Base-by-base conservation (phyloP, 345 rosid genomes). In the Sisymbrium altissimum region DNA sequence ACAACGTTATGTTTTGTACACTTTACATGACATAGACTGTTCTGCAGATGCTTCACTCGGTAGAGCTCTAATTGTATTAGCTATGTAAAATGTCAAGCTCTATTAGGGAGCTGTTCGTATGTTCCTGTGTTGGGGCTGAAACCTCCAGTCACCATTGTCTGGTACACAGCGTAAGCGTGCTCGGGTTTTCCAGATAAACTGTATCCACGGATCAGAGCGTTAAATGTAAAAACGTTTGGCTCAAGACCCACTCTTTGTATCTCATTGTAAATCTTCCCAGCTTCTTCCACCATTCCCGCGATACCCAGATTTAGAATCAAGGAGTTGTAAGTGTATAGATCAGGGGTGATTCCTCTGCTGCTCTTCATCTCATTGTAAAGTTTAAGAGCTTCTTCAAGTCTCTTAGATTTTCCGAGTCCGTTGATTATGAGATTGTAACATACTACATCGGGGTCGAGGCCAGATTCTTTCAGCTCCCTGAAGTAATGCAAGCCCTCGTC, bases 191-290 rank as follows among this genome's bases (percentile, higher is more conserved):
- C 97, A 1, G 93, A 89, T 68, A 71, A 71, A 72, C 89, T 89
- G 72, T 84, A 86, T 36, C 90, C 94, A 40, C 91, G 86, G 43
- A 94, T 91, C 40, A 94, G 88, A 32, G 96, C 89, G 74, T 91
- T 93, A 64, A 88, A 93, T 12, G 98, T 93, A 81, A 83, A 86
- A 27, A 93, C 96, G 76, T 83, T 84, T 5, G 98, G 96, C 76
- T 91, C 79, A 55, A 89, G 87, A 82, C 97, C 97, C 14, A 63
- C 68, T 21, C 39, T 64, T 72, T 80, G 88, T 33, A 94, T 74
- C 68, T 91, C 92, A 25, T 84, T 83, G 15, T 81, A 94, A 76
- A 91, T 73, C 74, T 83, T 80, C 63, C 76, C 81, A 3, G 94
- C 91, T 78, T 88, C 81, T 59, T 89, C 91, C 66, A 85, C 85